Percentiles rank a stretch among this genome's conserved stretches.
phyloP scores from a whole-genome alignment of 768 basidiomycete species.

The Kwoniella botswanensis region DNA sequence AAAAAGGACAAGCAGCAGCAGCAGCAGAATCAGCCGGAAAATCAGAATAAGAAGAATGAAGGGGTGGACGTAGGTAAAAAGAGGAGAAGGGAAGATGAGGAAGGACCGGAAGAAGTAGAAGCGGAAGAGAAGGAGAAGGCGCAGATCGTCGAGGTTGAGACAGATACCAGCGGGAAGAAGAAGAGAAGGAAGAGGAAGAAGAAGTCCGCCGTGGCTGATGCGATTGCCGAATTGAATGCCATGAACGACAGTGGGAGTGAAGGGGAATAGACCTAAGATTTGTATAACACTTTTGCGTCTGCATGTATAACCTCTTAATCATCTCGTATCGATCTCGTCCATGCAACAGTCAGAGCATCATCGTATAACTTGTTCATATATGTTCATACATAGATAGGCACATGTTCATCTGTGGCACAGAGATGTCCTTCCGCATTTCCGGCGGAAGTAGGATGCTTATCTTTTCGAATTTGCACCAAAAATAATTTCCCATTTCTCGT shows the following conservation, averaged over 20 bases:
- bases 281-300: neutral
- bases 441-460: neutral
- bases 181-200: conserved; percentile 45
- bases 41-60: neutral
- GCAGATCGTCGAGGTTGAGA: neutral
- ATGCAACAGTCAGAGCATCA: no score
- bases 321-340: no score
- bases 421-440: neutral
- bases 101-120: conserved; percentile 6
- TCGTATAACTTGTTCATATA: no score
- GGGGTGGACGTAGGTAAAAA: conserved; percentile 18
- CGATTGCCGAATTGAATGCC: conserved; percentile 39
- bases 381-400: no score
- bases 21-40: neutral
- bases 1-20: conserved; percentile 57
- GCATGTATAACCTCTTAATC: neutral
- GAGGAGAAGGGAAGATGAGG: conserved; percentile 25
- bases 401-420: no score
- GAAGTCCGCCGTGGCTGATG: conserved; percentile 44
- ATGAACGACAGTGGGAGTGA: conserved; percentile 17
- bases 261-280: conserved; percentile 4
- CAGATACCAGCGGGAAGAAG: conserved; percentile 22
- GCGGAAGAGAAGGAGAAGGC: conserved; percentile 18
- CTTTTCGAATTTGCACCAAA: neutral
- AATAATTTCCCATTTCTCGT: no score